A percentile compares a stretch with the other conserved stretches of the same genome.
phyloP scores from a whole-genome alignment of 768 basidiomycete species.

The Roridomyces roridus region DNA sequence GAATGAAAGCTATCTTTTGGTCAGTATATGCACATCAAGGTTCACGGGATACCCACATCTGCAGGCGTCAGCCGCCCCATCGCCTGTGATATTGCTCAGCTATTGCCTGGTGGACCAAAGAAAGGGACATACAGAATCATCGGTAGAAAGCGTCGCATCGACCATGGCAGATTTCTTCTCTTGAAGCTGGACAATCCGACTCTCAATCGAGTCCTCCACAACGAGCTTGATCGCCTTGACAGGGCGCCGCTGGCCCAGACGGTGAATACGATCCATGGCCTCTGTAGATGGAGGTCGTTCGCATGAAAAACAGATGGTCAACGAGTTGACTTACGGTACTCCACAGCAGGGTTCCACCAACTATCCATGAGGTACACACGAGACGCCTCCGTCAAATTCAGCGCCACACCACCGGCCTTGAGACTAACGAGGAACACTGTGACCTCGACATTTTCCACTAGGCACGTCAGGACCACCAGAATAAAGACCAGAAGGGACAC shows the following conservation, averaged over 20 bases:
- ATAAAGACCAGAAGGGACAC: conserved; percentile 35
- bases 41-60: conserved; percentile 53
- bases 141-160: conserved; percentile 82
- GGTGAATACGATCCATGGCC: conserved; percentile 98
- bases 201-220: conserved; percentile 96
- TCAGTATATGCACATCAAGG: conserved; percentile 1
- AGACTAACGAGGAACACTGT: conserved; percentile 97
- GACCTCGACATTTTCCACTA: conserved; percentile 91
- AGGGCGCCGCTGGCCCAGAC: conserved; percentile 92
- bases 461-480: neutral
- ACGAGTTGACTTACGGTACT: conserved; percentile 67
- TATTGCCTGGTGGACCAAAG: neutral
- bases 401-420: conserved; percentile 94
- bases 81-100: conserved; percentile 53
- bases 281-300: conserved; percentile 49
- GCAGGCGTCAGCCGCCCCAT: conserved; percentile 94
- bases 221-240: conserved; percentile 94
- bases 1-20: conserved; percentile 53
- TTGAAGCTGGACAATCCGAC: conserved; percentile 94
- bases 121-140: conserved; percentile 67
- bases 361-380: conserved; percentile 97
- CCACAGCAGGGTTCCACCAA: conserved; percentile 99
- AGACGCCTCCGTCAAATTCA: conserved; percentile 90
- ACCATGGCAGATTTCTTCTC: conserved; percentile 98
- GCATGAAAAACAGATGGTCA: neutral